These are phyloP conservation scores for Arabis alpina DNA, from an alignment of 345 rosid genomes.

Conservation along the genomic window DNA sequence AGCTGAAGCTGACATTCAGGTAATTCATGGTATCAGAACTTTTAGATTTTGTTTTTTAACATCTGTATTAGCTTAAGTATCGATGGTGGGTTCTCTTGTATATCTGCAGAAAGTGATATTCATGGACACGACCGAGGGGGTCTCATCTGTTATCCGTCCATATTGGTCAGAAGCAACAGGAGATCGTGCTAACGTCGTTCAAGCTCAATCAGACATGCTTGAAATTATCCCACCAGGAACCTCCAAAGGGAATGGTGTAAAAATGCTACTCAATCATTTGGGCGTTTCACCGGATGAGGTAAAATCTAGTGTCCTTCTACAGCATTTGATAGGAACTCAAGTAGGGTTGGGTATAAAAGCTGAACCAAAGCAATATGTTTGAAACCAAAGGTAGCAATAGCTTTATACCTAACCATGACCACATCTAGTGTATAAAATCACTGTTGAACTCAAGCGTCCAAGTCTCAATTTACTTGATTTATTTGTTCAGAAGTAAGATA, in stretches of 20 bases:
- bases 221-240: slow-evolving; percentile 88
- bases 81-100: slow-evolving; percentile 30
- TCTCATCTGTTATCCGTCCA: slow-evolving; percentile 66
- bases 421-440: neutral
- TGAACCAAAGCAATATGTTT: no score
- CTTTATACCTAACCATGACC: no score
- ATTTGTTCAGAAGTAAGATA: neutral
- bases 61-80: slow-evolving; percentile 7
- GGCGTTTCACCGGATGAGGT: slow-evolving; percentile 77
- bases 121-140: slow-evolving; percentile 74
- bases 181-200: slow-evolving; percentile 68
- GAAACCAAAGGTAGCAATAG: no score
- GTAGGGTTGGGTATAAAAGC: neutral
- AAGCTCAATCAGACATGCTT: slow-evolving; percentile 85
- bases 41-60: slow-evolving; percentile 2
- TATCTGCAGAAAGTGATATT: slow-evolving; percentile 71
- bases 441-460: neutral
- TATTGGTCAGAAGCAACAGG: slow-evolving; percentile 85
- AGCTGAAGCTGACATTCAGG: slow-evolving; percentile 82
- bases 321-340: neutral
- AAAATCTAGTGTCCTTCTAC: slow-evolving; percentile 7
- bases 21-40: slow-evolving; percentile 37
- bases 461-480: neutral
- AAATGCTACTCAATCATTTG: slow-evolving; percentile 76
- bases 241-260: slow-evolving; percentile 85